Evolutionary conservation across 192 early-diverging fungal species (phyloP), one percentile per base, ranked within the genome.

Genomic region (Glomus cerebriforme): DNA sequence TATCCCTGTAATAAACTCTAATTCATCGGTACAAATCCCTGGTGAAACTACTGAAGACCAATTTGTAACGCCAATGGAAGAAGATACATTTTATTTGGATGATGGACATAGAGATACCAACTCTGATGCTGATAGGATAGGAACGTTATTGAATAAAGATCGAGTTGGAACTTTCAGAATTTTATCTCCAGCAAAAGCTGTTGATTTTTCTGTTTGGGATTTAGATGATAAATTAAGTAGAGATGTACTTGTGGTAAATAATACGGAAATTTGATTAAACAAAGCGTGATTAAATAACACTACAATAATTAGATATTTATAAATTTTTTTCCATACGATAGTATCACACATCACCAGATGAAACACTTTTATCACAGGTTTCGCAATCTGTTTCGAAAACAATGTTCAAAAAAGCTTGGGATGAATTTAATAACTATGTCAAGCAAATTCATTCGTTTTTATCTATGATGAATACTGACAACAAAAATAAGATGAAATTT

Each of bases 301-400:
- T 43, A 43, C n/a, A 43, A 10, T 43, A 43, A 43, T 10, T 13
- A 43, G 39, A 43, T 43, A 43, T 43, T 43, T 43, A 43, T 43
- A 43, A 43, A 43, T 12, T 15, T 54, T 31, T 73, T 49, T 12
- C 17, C 17, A 8, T 49, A 27, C 15, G 19, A 26, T 49, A 77
- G 75, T 34, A 35, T 49, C 64, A 64, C 45, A 26, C 45, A 37
- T 77, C 75, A 45, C 75, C 75, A 13, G 75, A 77, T 66, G 75
- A 77, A 77, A 65, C 60, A 13, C 34, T 47, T 49, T 62, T 67
- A 43, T 66, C 75, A 31, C 34, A 12, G 13, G 27, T 32, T 29
- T 59, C 22, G 10, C 45, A 43, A 27, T 45, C 60, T 37, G 64
- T 76, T 31, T 77, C 64, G 22, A 63, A 77, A 47, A 49, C 22